phyloP scores from a whole-genome alignment of 192 early-diverging fungal species.

The Coemansia sp. region DNA sequence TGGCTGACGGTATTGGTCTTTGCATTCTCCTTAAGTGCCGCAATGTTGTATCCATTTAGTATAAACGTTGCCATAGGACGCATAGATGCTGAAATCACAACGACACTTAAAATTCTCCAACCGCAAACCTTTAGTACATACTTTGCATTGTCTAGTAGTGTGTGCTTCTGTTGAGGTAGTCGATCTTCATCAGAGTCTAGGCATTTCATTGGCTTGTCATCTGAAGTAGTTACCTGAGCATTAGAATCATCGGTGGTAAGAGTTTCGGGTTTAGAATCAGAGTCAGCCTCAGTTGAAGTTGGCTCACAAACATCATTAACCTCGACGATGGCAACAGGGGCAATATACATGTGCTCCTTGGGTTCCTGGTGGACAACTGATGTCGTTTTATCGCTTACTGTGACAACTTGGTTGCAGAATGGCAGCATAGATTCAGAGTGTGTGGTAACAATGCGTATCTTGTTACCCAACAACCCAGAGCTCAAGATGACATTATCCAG shows the following conservation, averaged over 20 bases:
- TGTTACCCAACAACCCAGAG: constrained; percentile 14
- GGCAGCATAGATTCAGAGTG: constrained; percentile 4
- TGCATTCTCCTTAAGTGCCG: not conserved
- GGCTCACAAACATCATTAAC: not conserved
- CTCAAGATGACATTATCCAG: constrained; percentile 20
- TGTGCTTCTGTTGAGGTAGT: not conserved
- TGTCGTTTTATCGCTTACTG: not conserved
- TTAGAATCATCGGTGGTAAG: not conserved
- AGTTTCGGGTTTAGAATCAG: not conserved
- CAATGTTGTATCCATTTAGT: constrained; percentile 25
- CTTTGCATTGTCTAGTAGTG: not conserved
- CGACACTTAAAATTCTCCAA: not conserved
- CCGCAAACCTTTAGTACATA: not conserved
- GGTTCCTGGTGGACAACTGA: not conserved
- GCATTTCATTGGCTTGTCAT: too few species aligned
- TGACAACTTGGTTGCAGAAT: constrained; percentile 7
- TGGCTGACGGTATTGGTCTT: not conserved
- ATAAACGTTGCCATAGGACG: constrained; percentile 17
- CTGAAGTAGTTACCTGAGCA: not conserved
- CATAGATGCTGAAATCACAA: not conserved
- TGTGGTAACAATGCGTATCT: not conserved
- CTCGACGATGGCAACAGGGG: not conserved
- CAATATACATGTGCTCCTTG: not conserved
- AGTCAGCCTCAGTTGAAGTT: not conserved
- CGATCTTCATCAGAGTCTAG: not conserved